Percentiles rank a stretch among this genome's conserved stretches.
Evolutionary conservation across 2,329 filamentous ascomycete species (phyloP).

Genomic region (Ceratocystis eucalypticola): DNA sequence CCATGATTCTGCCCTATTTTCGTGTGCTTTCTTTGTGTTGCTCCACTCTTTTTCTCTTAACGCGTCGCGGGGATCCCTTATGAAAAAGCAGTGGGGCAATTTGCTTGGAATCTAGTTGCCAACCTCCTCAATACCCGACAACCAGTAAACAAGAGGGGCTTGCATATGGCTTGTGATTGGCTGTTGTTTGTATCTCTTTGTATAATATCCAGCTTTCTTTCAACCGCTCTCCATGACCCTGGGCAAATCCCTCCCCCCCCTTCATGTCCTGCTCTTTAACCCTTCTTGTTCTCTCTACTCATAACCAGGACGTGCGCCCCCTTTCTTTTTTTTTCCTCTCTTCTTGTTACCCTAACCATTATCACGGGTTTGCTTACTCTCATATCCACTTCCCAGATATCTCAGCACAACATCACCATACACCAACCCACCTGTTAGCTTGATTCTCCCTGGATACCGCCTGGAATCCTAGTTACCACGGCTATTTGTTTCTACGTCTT

Average conservation of each 20-base stretch:
- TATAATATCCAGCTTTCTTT: background rate
- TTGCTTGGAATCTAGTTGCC: slow-evolving; percentile 5
- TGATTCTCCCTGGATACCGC: background rate
- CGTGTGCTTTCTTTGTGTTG: slow-evolving; percentile 2
- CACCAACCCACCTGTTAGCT: background rate
- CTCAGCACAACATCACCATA: background rate
- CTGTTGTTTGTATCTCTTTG: slow-evolving; percentile 8
- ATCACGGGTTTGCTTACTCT: slow-evolving; percentile 1
- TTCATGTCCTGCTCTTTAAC: slow-evolving; percentile 13
- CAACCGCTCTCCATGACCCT: background rate
- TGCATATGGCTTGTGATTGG: slow-evolving; percentile 19
- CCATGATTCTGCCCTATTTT: background rate
- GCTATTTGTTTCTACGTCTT: slow-evolving; percentile 9
- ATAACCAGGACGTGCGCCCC: slow-evolving; percentile 13
- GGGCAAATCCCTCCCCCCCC: background rate
- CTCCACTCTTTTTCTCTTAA: background rate
- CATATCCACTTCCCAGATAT: background rate
- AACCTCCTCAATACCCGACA: slow-evolving; percentile 15
- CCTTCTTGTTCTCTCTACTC: slow-evolving; percentile 14
- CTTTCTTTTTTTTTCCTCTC: slow-evolving; percentile 1
- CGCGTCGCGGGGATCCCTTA: background rate
- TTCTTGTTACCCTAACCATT: slow-evolving; percentile 12
- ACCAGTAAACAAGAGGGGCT: slow-evolving; percentile 14
- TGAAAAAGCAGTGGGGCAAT: background rate
- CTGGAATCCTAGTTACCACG: slow-evolving; percentile 14